Base-by-base conservation (phyloP, 2,329 filamentous ascomycete species). In the Penicillium sp. region DNA sequence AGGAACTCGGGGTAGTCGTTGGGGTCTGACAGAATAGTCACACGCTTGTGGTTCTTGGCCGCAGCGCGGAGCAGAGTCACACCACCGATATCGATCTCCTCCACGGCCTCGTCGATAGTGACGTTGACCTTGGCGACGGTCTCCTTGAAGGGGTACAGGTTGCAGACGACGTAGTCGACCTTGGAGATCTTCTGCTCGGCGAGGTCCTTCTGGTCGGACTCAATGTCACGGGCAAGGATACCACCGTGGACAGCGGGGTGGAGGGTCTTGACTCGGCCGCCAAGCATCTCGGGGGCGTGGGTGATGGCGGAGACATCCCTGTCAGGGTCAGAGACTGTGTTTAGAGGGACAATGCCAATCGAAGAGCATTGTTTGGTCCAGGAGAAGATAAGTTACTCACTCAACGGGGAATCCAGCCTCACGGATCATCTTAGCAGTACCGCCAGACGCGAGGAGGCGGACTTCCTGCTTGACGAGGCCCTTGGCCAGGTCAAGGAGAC, bases 101-200 rank as follows among this genome's bases (percentile, higher is more conserved):
- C 94, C 38, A 99, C 93, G 48, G 94, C 94, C 79, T 99, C 93
- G 48, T 90, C 86, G 59, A 99, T 90, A 57, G 93, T 97, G 68
- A 99, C 94, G 70, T 96, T 96, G 80, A 95, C 87, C 83, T 97
- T 96, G 67, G 92, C 89, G 66, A 99, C 87, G 31, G 94, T 99
- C 74, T 97, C 92, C 81, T 97, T 97, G 86, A 99, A 99, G 11
- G 94, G 94, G 77, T 99, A 97, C 52, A 99, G 84, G 79, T 99
- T 99, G 88, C 94, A 97, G 72, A 99, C 88, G 66, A 96, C 91
- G 67, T 88, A 96, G 83, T 96, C 91, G 56, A 96, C 91, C 79
- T 96, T 96, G 79, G 89, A 84, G 74, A 96, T 96, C 77, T 92
- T 94, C 79, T 96, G 91, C 75, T 94, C 89, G 48, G 90, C 91